These are phyloP conservation scores for Ceratocystis destructans DNA, from an alignment of 2,329 filamentous ascomycete genomes.

Conservation along the genomic window DNA sequence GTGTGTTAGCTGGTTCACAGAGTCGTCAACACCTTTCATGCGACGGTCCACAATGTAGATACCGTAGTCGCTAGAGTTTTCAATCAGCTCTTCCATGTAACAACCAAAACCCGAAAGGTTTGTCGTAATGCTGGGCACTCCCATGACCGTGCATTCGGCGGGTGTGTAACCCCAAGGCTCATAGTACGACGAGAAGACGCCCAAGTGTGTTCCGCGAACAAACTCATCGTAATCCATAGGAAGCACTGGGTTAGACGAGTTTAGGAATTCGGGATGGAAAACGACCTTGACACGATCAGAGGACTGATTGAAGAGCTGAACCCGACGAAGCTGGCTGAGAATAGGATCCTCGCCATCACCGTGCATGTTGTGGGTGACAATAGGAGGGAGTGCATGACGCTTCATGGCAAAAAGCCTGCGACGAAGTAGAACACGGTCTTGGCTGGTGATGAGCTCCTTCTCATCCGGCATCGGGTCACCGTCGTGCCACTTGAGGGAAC, in stretches of 20 bases:
- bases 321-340: conserved; percentile 85
- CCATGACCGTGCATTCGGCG: conserved; percentile 97
- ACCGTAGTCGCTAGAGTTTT: conserved; percentile 94
- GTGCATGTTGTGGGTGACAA: conserved; percentile 97
- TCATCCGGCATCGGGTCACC: conserved; percentile 88
- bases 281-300: conserved; percentile 92
- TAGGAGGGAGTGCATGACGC: conserved; percentile 73
- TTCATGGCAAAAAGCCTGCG: conserved; percentile 95
- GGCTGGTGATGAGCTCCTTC: conserved; percentile 83
- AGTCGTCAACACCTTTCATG: conserved; percentile 91
- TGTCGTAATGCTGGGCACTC: conserved; percentile 93
- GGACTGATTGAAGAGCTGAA: conserved; percentile 93
- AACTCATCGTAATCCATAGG: conserved; percentile 98
- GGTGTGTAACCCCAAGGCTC: conserved; percentile 99
- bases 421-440: conserved; percentile 84
- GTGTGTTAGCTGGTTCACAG: conserved; percentile 79
- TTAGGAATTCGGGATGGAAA: conserved; percentile 96
- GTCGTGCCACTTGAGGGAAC: conserved; percentile 89
- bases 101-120: conserved; percentile 96
- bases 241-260: conserved; percentile 85
- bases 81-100: conserved; percentile 98
- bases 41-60: conserved; percentile 98
- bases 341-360: conserved; percentile 90
- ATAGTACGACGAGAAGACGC: conserved; percentile 95
- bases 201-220: conserved; percentile 88